A percentile compares a stretch with the other conserved stretches of the same genome.
These are phyloP conservation scores for Selaginella tamariscina DNA, from an alignment of 75 land plant species.

Conservation along the genomic window DNA sequence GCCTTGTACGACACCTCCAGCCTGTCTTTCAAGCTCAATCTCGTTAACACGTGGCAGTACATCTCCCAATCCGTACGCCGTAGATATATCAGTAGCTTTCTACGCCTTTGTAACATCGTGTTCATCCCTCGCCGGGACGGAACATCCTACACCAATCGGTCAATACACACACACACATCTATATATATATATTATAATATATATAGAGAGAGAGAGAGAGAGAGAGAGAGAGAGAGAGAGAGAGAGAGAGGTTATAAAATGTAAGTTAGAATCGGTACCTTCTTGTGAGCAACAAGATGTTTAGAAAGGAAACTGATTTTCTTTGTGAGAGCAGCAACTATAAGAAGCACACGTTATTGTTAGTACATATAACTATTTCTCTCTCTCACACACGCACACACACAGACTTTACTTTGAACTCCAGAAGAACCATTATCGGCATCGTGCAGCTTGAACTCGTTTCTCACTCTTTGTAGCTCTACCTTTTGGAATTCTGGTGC, in stretches of 20 bases:
- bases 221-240: too few species aligned
- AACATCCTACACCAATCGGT: constrained; percentile 41
- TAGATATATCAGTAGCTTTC: constrained; percentile 67
- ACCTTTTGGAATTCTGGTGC: constrained; percentile 68
- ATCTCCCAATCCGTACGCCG: constrained; percentile 90
- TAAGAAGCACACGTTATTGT: constrained; percentile 15
- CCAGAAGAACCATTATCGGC: constrained; percentile 87
- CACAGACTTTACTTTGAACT: constrained; percentile 56
- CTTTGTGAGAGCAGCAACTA: constrained; percentile 85
- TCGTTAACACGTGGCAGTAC: constrained; percentile 55
- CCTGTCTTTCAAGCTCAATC: constrained; percentile 63
- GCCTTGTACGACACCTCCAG: constrained; percentile 26
- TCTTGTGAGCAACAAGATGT: constrained; percentile 45
- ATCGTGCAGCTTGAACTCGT: constrained; percentile 81
- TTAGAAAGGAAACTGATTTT: constrained; percentile 63
- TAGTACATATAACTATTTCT: background rate
- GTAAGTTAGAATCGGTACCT: constrained; percentile 34
- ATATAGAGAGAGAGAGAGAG: too few species aligned
- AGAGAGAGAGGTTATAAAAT: too few species aligned
- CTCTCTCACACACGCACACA: background rate
- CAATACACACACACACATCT: background rate
- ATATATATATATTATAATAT: too few species aligned
- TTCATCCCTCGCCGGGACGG: constrained; percentile 72
- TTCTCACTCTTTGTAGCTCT: constrained; percentile 59
- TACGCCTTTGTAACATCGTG: constrained; percentile 69